Evolutionary conservation across 306 rosid genomes (phyloP), one percentile per base, ranked within the genome.

Genomic region (Cucumis melo): DNA sequence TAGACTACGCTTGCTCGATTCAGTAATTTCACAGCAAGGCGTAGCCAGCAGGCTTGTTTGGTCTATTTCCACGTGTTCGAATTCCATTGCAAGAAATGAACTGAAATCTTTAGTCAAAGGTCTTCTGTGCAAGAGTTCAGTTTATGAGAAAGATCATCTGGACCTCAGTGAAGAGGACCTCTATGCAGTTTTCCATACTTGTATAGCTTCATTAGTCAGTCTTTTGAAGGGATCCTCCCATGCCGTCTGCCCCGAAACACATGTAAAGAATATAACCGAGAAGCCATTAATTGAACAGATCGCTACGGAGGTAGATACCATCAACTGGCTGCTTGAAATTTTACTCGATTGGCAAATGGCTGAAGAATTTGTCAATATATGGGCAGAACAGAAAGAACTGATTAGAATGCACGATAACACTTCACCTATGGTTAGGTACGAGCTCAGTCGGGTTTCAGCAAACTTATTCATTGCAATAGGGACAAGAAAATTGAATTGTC

Each of bases 351-450:
- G 83, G 72, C 96, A 92, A 86, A 82, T 92, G 83, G 97, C 90
- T 8, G 96, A 92, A 79, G 92, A 90, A 60, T 90, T 90, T 81
- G 97, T 92, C 46, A 85, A 87, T 76, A 82, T 82, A 75, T 92
- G 97, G 97, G 82, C 93, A 17, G 81, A 87, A 63, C 97, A 92
- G 82, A 82, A 79, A 14, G 89, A 85, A 65, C 92, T 92, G 61
- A 78, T 92, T 73, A 82, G 77, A 78, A 81, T 88, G 91, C 96
- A 92, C 9, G 86, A 85, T 41, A 62, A 55, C 64, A 73, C 85
- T 54, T 92, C 97, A 74, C 93, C 96, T 11, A 88, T 92, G 96
- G 80, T 92, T 56, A 78, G 97, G 81, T 92, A 92, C 62, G 97
- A 92, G 84, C 89, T 92, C 42, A 92, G 93, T 78, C 86, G 97